A percentile compares a stretch with the other conserved stretches of the same genome.
Conservation (phyloP, 139 green algal species). For the Micractinium sp. region DNA sequence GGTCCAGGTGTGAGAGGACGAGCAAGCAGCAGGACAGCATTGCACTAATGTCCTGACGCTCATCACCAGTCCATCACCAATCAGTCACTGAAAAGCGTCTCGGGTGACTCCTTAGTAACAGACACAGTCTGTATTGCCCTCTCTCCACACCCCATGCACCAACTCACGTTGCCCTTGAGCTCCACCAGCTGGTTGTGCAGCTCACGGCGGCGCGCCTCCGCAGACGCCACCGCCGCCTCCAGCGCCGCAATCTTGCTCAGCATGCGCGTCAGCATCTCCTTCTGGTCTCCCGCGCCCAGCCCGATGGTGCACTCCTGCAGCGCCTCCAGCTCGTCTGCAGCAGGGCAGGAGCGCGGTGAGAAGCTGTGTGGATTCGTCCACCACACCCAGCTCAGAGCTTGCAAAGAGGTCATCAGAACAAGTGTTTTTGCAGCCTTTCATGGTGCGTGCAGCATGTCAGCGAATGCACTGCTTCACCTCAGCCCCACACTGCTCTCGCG, state of each 20-base stretch:
- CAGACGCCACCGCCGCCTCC: conserved; percentile 64
- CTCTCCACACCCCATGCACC: background rate
- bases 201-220: conserved; percentile 66
- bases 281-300: conserved; percentile 69
- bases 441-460: too few relatives aligned
- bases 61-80: background rate
- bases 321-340: conserved; percentile 76
- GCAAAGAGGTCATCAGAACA: too few relatives aligned
- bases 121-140: background rate
- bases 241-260: conserved; percentile 72
- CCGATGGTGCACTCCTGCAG: conserved; percentile 65
- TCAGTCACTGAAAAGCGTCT: background rate
- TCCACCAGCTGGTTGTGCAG: conserved; percentile 91
- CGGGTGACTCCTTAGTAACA: too few relatives aligned
- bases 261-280: conserved; percentile 76
- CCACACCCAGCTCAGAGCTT: too few relatives aligned
- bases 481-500: too few relatives aligned
- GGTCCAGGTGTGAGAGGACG: background rate
- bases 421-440: too few relatives aligned
- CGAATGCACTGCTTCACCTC: too few relatives aligned
- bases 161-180: conserved; percentile 81
- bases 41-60: background rate
- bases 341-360: background rate
- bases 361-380: background rate
- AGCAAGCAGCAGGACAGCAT: background rate